phyloP scores from a whole-genome alignment of 495 filamentous ascomycete genomes.

The Aspergillus coremiiformis region DNA sequence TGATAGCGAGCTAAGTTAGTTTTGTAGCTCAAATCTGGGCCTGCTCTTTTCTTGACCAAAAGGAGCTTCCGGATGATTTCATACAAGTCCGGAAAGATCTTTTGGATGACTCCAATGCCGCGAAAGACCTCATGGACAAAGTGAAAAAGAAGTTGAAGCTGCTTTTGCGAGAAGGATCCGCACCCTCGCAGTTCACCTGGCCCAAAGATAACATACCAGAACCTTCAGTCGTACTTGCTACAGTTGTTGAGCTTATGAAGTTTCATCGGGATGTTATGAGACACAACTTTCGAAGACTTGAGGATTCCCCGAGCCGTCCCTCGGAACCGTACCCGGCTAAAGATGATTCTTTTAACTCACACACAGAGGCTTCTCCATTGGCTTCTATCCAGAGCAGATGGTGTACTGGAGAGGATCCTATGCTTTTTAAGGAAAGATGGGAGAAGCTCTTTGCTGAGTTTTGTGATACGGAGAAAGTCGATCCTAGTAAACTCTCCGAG shows the following conservation, averaged over 20 bases:
- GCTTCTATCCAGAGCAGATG: conserved; percentile 78
- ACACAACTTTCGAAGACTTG: conserved; percentile 76
- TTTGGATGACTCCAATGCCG: conserved; percentile 96
- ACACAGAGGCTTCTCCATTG: conserved; percentile 44
- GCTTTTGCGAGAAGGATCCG: conserved; percentile 78
- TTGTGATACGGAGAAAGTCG: conserved; percentile 92
- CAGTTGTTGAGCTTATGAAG: conserved; percentile 95
- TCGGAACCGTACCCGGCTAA: conserved; percentile 23
- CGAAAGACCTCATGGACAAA: conserved; percentile 99
- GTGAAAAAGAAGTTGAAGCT: conserved; percentile 98
- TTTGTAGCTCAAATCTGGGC: conserved; percentile 84
- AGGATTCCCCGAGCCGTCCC: conserved; percentile 52
- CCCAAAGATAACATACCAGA: conserved; percentile 87
- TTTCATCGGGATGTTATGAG: conserved; percentile 94
- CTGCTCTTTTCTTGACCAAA: conserved; percentile 77
- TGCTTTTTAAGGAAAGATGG: conserved; percentile 93
- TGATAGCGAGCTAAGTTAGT: conserved; percentile 12
- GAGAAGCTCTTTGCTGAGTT: conserved; percentile 98
- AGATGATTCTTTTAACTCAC: conserved; percentile 11
- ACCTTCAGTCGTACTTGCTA: conserved; percentile 77
- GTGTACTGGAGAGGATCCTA: conserved; percentile 94
- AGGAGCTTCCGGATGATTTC: conserved; percentile 73
- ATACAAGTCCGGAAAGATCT: conserved; percentile 90
- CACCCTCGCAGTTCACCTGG: conserved; percentile 94
- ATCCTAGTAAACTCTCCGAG: conserved; percentile 96